These are phyloP conservation scores for Podospora pseudocomata DNA, from an alignment of 495 filamentous ascomycete species.

Conservation along the genomic window DNA sequence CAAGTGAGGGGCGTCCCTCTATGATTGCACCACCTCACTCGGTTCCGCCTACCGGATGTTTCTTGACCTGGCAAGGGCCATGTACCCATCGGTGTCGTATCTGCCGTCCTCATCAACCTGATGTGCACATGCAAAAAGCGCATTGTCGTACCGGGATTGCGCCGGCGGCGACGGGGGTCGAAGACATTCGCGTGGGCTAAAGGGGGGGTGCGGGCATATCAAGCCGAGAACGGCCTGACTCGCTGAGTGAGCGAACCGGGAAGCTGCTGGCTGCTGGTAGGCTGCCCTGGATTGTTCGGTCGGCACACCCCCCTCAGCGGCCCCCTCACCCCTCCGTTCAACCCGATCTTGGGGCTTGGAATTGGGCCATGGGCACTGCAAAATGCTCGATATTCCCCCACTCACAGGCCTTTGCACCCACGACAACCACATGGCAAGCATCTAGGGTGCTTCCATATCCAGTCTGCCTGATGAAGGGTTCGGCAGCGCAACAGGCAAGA, in stretches of 20 bases:
- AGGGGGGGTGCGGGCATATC: constrained; percentile 20
- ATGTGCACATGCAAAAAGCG: constrained; percentile 34
- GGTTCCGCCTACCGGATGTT: constrained; percentile 27
- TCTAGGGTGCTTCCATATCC: constrained; percentile 33
- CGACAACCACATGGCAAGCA: constrained; percentile 47
- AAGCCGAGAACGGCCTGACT: constrained; percentile 31
- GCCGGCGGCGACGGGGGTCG: constrained; percentile 20
- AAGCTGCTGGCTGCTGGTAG: background rate
- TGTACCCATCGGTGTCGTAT: constrained; percentile 26
- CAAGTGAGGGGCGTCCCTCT: background rate
- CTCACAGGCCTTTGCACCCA: constrained; percentile 23
- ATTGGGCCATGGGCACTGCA: constrained; percentile 23
- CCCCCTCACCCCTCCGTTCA: constrained; percentile 17
- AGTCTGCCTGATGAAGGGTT: constrained; percentile 1
- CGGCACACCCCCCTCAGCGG: constrained; percentile 20
- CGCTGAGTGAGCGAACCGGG: constrained; percentile 31
- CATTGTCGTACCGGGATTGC: constrained; percentile 18
- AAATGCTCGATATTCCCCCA: constrained; percentile 28
- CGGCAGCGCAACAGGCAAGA: constrained; percentile 21
- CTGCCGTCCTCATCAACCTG: constrained; percentile 28
- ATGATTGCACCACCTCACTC: background rate
- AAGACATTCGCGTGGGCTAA: constrained; percentile 10
- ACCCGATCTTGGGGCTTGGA: constrained; percentile 25
- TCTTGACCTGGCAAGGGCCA: constrained; percentile 6
- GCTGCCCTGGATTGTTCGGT: constrained; percentile 11